phyloP scores from a whole-genome alignment of 768 basidiomycete species.

The Russula griseocarnosa region DNA sequence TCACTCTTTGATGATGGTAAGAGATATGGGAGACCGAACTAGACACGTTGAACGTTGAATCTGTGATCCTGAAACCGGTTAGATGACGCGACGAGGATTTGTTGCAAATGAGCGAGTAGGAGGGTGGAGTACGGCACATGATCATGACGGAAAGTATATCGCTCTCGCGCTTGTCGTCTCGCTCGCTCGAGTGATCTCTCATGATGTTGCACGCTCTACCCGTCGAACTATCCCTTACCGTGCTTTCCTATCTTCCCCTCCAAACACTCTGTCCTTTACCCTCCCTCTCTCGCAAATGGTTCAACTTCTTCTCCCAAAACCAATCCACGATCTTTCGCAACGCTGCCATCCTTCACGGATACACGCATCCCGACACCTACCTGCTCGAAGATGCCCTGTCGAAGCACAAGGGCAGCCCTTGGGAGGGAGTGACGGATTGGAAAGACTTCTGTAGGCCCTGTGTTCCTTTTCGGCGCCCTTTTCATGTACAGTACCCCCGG shows the following conservation, averaged over 20 bases:
- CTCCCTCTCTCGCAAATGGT: conserved; percentile 46
- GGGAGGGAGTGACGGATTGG: conserved; percentile 47
- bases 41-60: too few relatives aligned
- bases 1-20: too few relatives aligned
- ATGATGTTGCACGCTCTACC: conserved; percentile 47
- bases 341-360: conserved; percentile 51
- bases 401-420: conserved; percentile 36
- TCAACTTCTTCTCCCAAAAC: conserved; percentile 45
- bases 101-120: too few relatives aligned
- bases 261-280: conserved; percentile 39
- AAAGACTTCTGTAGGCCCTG: conserved; percentile 53
- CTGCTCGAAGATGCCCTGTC: conserved; percentile 35
- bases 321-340: conserved; percentile 53
- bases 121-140: background rate
- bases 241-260: conserved; percentile 50
- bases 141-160: background rate
- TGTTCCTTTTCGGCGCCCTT: background rate
- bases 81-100: too few relatives aligned
- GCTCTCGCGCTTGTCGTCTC: background rate
- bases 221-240: conserved; percentile 50
- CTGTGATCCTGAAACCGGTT: too few relatives aligned
- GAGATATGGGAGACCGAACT: too few relatives aligned
- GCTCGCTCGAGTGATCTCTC: too few relatives aligned
- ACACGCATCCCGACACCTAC: conserved; percentile 35
- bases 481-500: background rate